These are phyloP conservation scores for Pinus taeda DNA, from an alignment of 75 land plant species.

Conservation along the genomic window DNA sequence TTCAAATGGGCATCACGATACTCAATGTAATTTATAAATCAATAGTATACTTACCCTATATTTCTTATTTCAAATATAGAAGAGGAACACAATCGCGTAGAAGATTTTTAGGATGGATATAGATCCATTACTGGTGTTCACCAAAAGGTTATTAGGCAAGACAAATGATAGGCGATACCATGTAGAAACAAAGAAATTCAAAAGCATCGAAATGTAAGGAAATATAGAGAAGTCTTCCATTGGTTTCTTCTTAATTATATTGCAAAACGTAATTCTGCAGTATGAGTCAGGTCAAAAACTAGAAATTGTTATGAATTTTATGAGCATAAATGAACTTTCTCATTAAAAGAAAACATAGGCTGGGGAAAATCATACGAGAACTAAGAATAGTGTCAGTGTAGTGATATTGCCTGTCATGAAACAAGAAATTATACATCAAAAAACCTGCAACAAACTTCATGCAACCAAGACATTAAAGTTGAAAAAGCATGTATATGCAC, in stretches of 20 bases:
- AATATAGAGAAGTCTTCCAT: slow-evolving; percentile 66
- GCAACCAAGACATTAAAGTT: not conserved
- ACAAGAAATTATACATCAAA: too few relatives aligned
- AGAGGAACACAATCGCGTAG: too few relatives aligned
- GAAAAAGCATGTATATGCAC: not conserved
- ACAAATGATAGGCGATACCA: slow-evolving; percentile 80
- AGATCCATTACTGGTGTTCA: slow-evolving; percentile 66
- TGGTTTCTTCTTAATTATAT: slow-evolving; percentile 41
- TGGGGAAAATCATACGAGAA: not conserved
- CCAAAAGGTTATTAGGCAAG: slow-evolving; percentile 65
- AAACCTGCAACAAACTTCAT: not conserved
- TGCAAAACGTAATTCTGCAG: slow-evolving; percentile 53
- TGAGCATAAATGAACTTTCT: not conserved
- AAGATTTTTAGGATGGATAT: slow-evolving; percentile 57
- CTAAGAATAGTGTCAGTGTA: slow-evolving; percentile 4
- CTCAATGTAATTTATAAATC: too few relatives aligned
- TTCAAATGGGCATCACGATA: too few relatives aligned
- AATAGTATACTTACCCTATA: too few relatives aligned
- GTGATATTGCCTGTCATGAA: slow-evolving; percentile 6
- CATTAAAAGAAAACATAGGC: too few relatives aligned
- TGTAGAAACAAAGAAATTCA: slow-evolving; percentile 60
- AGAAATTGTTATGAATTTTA: not conserved
- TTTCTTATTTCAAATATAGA: too few relatives aligned
- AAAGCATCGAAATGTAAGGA: slow-evolving; percentile 59
- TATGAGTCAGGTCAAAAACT: not conserved